Base-by-base conservation (phyloP, 2,329 filamentous ascomycete species). In the Acarospora socialis region DNA sequence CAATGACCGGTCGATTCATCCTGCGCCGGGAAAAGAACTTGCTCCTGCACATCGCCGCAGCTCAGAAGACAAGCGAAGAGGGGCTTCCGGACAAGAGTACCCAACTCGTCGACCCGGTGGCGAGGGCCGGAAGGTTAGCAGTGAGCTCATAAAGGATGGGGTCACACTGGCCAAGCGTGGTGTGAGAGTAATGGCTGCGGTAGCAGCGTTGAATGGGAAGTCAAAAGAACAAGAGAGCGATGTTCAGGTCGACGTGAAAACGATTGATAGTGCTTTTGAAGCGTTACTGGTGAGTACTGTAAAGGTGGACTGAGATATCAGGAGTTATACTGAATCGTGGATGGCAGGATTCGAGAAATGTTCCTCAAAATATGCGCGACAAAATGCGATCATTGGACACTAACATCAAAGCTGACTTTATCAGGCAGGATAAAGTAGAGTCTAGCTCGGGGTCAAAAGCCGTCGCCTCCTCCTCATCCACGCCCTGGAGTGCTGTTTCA, bases 331-430 rank as follows among this genome's bases (percentile, higher is more conserved):
- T 28, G 70, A 77, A 45, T 70, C 67, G 3, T 66, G 15, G 9
- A 25, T 27, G 73, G 55, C 53, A 92, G 55, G 83, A 93, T 51
- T 75, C 86, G 12, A 72, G 87, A 41, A 93, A 95, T 47, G 92
- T 95, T 33, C 86, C 87, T 3, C 81, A 92, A 48, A 81, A 93
- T 42, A 84, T 93, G 65, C 70, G 87, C 34, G 83, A 87, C 54
- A 92, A 92, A 59, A 94, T 98, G 84, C 73, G 87, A 27, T 86
- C 77, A 35, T 63, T 98, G 38, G 83, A 81, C 40, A 70, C 82
- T 42, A 79, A 81, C 21, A 86, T 95, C 61, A 98, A 98, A 58
- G 81, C 84, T 51, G 86, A 95, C 50, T 92, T 98, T 47, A 84
- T 95, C 46, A 77, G 78, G 32, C 86, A 92, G 52, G 81, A 94